phyloP scores from a whole-genome alignment of 495 filamentous ascomycete genomes.

The Podospora sp. region DNA sequence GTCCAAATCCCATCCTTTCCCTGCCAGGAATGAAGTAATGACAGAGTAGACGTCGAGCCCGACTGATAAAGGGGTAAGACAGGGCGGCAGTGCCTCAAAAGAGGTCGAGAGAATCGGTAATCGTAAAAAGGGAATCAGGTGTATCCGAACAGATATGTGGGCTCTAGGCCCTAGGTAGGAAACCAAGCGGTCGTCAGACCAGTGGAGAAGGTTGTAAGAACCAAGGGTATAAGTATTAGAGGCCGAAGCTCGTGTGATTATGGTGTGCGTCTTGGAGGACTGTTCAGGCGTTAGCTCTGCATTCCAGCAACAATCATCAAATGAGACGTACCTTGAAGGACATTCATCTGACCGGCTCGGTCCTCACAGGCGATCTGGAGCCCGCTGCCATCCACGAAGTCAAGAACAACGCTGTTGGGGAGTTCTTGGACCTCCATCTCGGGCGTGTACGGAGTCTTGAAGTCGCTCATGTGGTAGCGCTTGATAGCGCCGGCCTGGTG shows the following conservation, averaged over 20 bases:
- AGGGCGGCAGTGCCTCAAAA: not conserved
- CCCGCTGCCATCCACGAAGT: constrained; percentile 80
- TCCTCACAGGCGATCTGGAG: constrained; percentile 88
- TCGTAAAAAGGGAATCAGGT: constrained; percentile 2
- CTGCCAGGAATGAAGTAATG: not conserved
- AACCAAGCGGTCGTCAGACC: constrained; percentile 18
- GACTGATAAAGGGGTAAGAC: not conserved
- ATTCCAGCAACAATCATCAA: not conserved
- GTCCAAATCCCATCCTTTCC: not conserved
- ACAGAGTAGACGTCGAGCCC: not conserved
- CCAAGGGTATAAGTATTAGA: constrained; percentile 26
- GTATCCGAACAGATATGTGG: constrained; percentile 1
- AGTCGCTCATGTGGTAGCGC: constrained; percentile 79
- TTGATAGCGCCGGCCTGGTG: constrained; percentile 56
- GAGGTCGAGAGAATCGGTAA: not conserved
- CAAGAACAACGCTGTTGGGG: constrained; percentile 81
- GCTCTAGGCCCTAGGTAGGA: constrained; percentile 2
- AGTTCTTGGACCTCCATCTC: constrained; percentile 89
- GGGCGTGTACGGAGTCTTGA: constrained; percentile 73
- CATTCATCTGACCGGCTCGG: constrained; percentile 65
- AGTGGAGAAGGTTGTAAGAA: not conserved
- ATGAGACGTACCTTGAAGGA: constrained; percentile 63
- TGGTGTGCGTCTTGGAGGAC: constrained; percentile 54
- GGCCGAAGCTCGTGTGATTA: constrained; percentile 42
- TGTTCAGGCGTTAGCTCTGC: constrained; percentile 28